Evolutionary conservation across 345 rosid genomes (phyloP).

Genomic region (Salix brachista): DNA sequence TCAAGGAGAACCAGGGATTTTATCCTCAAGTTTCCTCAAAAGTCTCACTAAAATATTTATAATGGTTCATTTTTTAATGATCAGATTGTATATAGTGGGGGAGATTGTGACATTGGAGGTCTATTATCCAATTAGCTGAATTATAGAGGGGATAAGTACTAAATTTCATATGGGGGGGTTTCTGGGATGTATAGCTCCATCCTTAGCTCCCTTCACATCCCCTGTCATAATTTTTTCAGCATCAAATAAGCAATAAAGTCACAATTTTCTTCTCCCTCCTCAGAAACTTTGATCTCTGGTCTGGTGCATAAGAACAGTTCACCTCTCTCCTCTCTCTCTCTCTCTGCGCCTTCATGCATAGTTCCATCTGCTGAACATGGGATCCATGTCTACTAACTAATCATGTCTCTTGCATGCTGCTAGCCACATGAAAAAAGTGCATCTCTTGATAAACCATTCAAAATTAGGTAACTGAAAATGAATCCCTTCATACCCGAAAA

Average conservation of each 20-base stretch:
- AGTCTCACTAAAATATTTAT: constrained; percentile 15
- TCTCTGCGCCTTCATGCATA: not conserved
- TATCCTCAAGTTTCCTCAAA: constrained; percentile 14
- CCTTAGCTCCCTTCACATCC: not conserved
- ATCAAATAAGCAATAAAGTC: constrained; percentile 5
- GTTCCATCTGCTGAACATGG: not conserved
- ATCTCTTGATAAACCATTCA: not conserved
- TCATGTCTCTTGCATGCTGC: not conserved
- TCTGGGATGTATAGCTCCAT: not conserved
- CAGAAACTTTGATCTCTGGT: too few relatives aligned
- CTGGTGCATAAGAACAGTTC: not conserved
- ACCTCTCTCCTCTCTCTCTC: not conserved
- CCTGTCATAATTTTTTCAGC: constrained; percentile 7
- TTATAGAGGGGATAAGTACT: constrained; percentile 6
- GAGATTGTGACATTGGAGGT: not conserved
- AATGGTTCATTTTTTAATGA: constrained; percentile 7
- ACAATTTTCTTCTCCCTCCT: not conserved
- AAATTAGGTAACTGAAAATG: too few relatives aligned
- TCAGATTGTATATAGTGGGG: constrained; percentile 17
- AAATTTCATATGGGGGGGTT: not conserved
- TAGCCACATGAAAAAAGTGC: not conserved
- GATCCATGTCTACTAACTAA: not conserved
- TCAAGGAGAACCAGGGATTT: constrained; percentile 8
- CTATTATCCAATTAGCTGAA: not conserved
- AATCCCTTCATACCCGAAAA: not conserved